Conservation (phyloP, 148 eudicot genomes). For the Fagopyrum homotropicum region DNA sequence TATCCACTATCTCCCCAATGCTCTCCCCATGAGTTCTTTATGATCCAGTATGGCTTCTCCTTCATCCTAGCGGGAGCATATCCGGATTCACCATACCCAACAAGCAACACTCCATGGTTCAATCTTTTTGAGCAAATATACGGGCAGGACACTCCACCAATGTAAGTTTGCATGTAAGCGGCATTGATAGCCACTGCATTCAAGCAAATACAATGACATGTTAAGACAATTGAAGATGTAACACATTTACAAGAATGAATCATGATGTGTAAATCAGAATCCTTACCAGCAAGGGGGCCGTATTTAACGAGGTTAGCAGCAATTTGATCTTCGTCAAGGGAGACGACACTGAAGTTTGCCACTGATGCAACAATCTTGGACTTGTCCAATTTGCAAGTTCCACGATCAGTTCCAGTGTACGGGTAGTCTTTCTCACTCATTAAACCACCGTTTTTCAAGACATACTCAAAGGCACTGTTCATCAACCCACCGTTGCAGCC, state of each 20-base stretch:
- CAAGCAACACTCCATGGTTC: constrained; percentile 78
- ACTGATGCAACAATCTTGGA: constrained; percentile 61
- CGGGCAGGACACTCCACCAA: constrained; percentile 76
- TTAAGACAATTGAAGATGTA: background rate
- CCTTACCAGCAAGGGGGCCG: constrained; percentile 80
- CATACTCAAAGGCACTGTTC: constrained; percentile 74
- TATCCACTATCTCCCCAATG: constrained; percentile 76
- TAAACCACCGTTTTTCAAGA: constrained; percentile 66
- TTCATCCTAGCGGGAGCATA: constrained; percentile 55
- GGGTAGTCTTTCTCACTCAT: constrained; percentile 60
- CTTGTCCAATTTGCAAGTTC: constrained; percentile 59
- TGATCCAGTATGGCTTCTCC: constrained; percentile 80
- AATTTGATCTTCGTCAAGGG: constrained; percentile 65
- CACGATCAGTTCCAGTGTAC: constrained; percentile 55
- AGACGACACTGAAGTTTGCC: constrained; percentile 62
- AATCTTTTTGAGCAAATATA: constrained; percentile 47
- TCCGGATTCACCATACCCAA: constrained; percentile 62
- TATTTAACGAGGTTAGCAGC: constrained; percentile 76
- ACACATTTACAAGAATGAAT: background rate
- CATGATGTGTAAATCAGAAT: background rate
- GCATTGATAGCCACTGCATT: constrained; percentile 76
- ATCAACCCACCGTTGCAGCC: constrained; percentile 85
- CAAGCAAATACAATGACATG: background rate
- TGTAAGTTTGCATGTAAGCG: constrained; percentile 71
- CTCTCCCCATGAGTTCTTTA: constrained; percentile 85